Conservation (phyloP, 176 grass and related monocot species). For the Tuctoria greenei region DNA sequence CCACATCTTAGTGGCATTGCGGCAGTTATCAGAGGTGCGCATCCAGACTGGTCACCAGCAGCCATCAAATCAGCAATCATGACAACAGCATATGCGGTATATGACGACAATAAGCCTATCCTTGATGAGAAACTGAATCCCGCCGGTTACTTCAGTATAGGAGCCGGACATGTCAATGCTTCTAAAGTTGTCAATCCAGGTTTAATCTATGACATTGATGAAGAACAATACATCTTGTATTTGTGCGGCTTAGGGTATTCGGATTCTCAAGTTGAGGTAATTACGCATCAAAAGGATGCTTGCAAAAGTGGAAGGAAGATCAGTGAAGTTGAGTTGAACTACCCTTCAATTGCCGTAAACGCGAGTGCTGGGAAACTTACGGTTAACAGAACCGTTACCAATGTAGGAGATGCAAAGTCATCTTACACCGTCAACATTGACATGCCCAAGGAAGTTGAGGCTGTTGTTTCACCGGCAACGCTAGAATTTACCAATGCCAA, state of each 20-base stretch:
- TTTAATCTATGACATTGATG: constrained; percentile 42
- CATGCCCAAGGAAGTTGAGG: constrained; percentile 31
- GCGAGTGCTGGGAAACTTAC: not conserved
- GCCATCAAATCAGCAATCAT: constrained; percentile 51
- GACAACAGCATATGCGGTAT: constrained; percentile 29
- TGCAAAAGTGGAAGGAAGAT: constrained; percentile 25
- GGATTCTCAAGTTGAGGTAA: constrained; percentile 18
- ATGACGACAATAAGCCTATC: constrained; percentile 20
- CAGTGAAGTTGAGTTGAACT: constrained; percentile 38
- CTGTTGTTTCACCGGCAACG: constrained; percentile 25
- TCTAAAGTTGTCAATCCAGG: constrained; percentile 25
- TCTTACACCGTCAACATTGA: constrained; percentile 25
- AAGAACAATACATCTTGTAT: constrained; percentile 31
- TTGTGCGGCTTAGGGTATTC: constrained; percentile 36
- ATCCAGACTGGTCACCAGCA: constrained; percentile 46
- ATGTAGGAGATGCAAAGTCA: constrained; percentile 25
- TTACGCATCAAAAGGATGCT: constrained; percentile 20
- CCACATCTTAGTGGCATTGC: constrained; percentile 58
- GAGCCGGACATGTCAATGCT: constrained; percentile 49
- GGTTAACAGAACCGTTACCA: constrained; percentile 44
- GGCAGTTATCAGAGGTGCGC: constrained; percentile 38
- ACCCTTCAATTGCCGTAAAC: constrained; percentile 30
- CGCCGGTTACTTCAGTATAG: constrained; percentile 31
- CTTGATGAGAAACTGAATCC: constrained; percentile 21
- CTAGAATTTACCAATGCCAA: constrained; percentile 41